phyloP scores from a whole-genome alignment of 345 rosid species.

The Syzygium aqueum region DNA sequence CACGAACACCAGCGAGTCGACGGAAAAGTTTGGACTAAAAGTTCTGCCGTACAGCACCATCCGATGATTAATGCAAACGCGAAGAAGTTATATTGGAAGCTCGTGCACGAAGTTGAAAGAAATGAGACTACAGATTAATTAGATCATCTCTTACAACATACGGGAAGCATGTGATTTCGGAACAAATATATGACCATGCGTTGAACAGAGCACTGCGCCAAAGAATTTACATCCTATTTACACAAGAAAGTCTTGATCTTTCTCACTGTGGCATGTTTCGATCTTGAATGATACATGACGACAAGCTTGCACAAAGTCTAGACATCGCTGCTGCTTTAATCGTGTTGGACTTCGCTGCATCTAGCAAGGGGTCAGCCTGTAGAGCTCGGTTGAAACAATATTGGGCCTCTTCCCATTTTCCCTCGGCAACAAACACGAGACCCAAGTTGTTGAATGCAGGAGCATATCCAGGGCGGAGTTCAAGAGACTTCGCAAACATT shows the following conservation, averaged over 20 bases:
- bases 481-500: conserved; percentile 78
- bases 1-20: background rate
- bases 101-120: background rate
- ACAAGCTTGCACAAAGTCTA: background rate
- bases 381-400: conserved; percentile 76
- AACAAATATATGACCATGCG: background rate
- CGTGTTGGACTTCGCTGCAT: conserved; percentile 86
- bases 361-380: conserved; percentile 71
- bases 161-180: background rate
- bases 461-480: conserved; percentile 82
- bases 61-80: background rate
- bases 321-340: conserved; percentile 7
- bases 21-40: background rate
- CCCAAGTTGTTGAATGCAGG: conserved; percentile 96
- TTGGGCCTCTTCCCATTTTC: conserved; percentile 81
- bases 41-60: background rate
- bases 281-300: background rate
- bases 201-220: background rate
- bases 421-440: conserved; percentile 84
- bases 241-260: background rate
- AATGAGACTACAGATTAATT: background rate
- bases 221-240: background rate
- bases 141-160: background rate
- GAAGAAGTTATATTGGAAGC: background rate
- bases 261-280: background rate